These are phyloP conservation scores for Clitopilus hobsonii DNA, from an alignment of 768 basidiomycete species.

Conservation along the genomic window DNA sequence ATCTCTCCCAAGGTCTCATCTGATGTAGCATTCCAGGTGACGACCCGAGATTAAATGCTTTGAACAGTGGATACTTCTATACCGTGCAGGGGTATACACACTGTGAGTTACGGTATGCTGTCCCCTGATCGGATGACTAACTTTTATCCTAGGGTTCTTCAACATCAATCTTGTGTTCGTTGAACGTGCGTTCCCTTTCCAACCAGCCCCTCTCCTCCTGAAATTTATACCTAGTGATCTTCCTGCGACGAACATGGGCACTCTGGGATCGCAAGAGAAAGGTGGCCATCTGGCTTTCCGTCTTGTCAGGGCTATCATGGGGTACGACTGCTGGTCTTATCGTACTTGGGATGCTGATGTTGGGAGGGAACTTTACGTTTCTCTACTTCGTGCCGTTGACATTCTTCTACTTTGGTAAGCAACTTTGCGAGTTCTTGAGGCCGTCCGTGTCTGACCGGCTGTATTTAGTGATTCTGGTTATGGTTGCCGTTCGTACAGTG, in stretches of 20 bases:
- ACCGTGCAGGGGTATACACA: background rate
- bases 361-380: background rate
- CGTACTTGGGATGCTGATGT: too few species aligned
- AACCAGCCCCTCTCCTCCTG: too few species aligned
- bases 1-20: too few species aligned
- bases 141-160: background rate
- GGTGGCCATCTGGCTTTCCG: slow-evolving; percentile 7
- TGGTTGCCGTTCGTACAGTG: background rate
- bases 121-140: too few species aligned
- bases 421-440: background rate
- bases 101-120: too few species aligned
- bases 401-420: background rate
- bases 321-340: slow-evolving; percentile 5
- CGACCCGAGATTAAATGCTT: background rate
- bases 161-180: background rate
- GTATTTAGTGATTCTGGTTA: background rate
- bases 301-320: slow-evolving; percentile 9
- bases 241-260: slow-evolving; percentile 17
- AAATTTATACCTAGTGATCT: slow-evolving; percentile 11
- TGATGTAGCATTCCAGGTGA: too few species aligned
- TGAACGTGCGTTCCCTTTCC: slow-evolving; percentile 8
- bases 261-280: slow-evolving; percentile 13
- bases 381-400: background rate
- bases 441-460: too few species aligned
- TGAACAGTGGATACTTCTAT: background rate